A percentile compares a stretch with the other conserved stretches of the same genome.
phyloP scores from a whole-genome alignment of 495 filamentous ascomycete species.

The Usnea hakonensis region DNA sequence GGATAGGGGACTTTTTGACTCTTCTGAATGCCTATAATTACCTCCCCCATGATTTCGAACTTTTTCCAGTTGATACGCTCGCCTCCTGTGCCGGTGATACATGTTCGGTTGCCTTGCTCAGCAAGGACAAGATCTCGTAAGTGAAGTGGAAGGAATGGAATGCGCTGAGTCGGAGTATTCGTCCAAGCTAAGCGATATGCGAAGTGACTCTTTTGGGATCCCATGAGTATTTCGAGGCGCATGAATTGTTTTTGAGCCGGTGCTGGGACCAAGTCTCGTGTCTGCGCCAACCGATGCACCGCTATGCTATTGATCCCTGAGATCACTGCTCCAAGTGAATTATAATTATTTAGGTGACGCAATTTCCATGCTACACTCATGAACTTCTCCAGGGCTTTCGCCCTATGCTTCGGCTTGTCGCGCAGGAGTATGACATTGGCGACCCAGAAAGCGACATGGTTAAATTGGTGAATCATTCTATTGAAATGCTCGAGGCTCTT shows the following conservation, averaged over 20 bases:
- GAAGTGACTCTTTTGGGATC: slow-evolving; percentile 80
- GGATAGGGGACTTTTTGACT: slow-evolving; percentile 82
- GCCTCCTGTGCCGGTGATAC: slow-evolving; percentile 60
- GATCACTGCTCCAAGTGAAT: slow-evolving; percentile 83
- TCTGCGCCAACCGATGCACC: slow-evolving; percentile 78
- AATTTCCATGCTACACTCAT: slow-evolving; percentile 79
- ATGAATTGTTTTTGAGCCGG: slow-evolving; percentile 73
- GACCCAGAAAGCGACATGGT: slow-evolving; percentile 87
- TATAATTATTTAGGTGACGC: slow-evolving; percentile 92
- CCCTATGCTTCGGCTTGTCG: slow-evolving; percentile 93
- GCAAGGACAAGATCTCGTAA: slow-evolving; percentile 82
- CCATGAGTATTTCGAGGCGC: slow-evolving; percentile 85
- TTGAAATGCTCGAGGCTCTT: slow-evolving; percentile 78
- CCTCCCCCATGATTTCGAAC: slow-evolving; percentile 91
- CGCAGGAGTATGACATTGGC: slow-evolving; percentile 85
- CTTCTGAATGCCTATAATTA: slow-evolving; percentile 79
- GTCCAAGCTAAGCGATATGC: slow-evolving; percentile 95
- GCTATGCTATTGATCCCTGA: slow-evolving; percentile 86
- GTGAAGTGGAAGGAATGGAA: slow-evolving; percentile 91
- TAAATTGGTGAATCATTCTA: slow-evolving; percentile 92
- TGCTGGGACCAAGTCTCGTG: slow-evolving; percentile 63
- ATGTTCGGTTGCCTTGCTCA: slow-evolving; percentile 85
- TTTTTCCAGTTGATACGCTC: slow-evolving; percentile 95
- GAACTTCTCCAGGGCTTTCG: slow-evolving; percentile 83
- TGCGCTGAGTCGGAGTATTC: slow-evolving; percentile 80